Evolutionary conservation across 352 stramenopile genomes (phyloP).

Genomic region (Phytophthora capsici): DNA sequence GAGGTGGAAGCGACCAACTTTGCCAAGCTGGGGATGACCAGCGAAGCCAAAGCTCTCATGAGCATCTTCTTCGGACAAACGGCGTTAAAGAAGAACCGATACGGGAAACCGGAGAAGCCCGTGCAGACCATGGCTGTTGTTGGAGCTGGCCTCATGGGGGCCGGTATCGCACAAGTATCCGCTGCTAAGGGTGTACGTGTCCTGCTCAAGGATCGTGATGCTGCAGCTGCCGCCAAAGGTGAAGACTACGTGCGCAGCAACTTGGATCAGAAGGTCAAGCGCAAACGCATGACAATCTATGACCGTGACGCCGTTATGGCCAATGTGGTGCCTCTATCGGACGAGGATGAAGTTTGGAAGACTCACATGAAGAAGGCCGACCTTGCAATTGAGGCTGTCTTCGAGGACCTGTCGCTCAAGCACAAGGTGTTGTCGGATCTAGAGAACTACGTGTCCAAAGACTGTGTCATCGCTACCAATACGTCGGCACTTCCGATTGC

Average conservation of each 20-base stretch:
- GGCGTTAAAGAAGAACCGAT: constrained; percentile 98
- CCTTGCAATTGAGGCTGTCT: constrained; percentile 98
- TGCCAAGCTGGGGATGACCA: constrained; percentile 95
- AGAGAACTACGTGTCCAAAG: constrained; percentile 91
- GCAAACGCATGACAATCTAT: constrained; percentile 92
- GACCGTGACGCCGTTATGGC: constrained; percentile 92
- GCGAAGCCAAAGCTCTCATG: constrained; percentile 95
- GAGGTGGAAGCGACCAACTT: constrained; percentile 96
- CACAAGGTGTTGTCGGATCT: constrained; percentile 95
- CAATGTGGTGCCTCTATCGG: constrained; percentile 93
- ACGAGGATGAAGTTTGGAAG: constrained; percentile 93
- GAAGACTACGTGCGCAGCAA: constrained; percentile 95
- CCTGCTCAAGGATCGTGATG: constrained; percentile 96
- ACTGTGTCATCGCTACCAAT: constrained; percentile 98
- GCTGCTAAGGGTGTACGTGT: constrained; percentile 95
- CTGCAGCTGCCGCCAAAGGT: constrained; percentile 78
- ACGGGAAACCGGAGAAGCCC: constrained; percentile 84
- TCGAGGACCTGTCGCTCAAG: constrained; percentile 98
- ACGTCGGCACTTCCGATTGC: constrained; percentile 97
- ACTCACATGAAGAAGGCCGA: constrained; percentile 94
- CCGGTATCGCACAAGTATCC: constrained; percentile 96
- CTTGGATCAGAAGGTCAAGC: constrained; percentile 95
- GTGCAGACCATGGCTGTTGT: constrained; percentile 96
- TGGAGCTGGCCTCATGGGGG: constrained; percentile 98
- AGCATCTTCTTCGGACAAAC: constrained; percentile 98